Evolutionary conservation across 2,329 filamentous ascomycete species (phyloP), one percentile per base, ranked within the genome.

Genomic region (Talaromyces verruculosus): DNA sequence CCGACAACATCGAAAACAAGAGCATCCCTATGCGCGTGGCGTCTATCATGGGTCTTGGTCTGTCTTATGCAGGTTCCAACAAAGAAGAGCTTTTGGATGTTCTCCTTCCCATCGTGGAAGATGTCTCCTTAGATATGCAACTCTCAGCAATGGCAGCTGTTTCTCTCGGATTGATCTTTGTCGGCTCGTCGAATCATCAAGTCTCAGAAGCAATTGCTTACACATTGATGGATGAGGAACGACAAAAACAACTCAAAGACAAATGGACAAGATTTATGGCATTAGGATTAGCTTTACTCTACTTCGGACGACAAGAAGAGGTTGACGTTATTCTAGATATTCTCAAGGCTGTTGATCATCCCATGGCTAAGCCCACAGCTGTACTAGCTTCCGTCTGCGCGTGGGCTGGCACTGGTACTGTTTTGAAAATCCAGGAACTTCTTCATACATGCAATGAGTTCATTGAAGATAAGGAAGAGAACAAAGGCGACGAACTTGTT

Each of bases 231-330:
- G 95, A 99, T 71, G 94, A 98, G 66, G 94, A 98, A 67, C 88
- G 93, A 65, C 90, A 91, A 80, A 89, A 87, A 74, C 93, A 97
- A 77, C 84, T 99, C 67, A 97, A 96, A 71, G 92, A 98, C 81
- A 99, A 98, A 81, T 99, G 95, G 95, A 95, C 93, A 37, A 89
- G 95, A 19, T 99, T 99, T 82, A 90, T 99, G 82, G 93, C 92
- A 22, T 89, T 99, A 49, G 95, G 95, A 69, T 85, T 99, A 68
- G 95, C 94, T 1, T 85, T 99, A 30, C 84, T 99, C 33, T 99
- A 93, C 85, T 98, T 99, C 72, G 95, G 95, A 45, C 90, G 92
- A 69, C 95, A 99, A 80, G 95, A 99, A 78, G 94, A 98, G 78
- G 95, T 98, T n/a, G 95, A 99, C 73, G 94, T 98, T 66, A 93